phyloP scores from a whole-genome alignment of 805 yeast genomes.

The Brettanomyces bruxellensis region DNA sequence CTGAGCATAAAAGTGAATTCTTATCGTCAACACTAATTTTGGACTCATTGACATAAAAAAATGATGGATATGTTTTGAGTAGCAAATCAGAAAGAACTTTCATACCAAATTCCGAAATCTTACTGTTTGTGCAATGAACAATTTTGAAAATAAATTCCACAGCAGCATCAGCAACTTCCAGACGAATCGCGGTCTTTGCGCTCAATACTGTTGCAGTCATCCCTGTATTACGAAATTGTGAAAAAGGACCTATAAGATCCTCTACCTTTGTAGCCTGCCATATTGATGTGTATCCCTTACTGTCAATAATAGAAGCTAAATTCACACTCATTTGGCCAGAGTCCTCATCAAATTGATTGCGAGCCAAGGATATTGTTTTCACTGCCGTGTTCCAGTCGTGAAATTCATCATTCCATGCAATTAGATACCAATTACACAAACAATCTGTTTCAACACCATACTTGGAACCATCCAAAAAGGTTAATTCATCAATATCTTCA shows the following conservation, averaged over 20 bases:
- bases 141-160: conserved; percentile 45
- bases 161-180: conserved; percentile 34
- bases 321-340: background rate
- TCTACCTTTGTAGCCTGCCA: conserved; percentile 22
- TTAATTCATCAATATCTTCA: background rate
- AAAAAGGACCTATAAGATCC: conserved; percentile 5
- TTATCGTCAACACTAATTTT: too few relatives aligned
- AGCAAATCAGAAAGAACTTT: conserved; percentile 34
- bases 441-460: background rate
- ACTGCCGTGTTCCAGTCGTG: conserved; percentile 40
- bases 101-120: conserved; percentile 32
- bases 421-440: conserved; percentile 31
- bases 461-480: conserved; percentile 17
- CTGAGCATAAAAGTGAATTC: too few relatives aligned
- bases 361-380: conserved; percentile 9
- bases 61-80: conserved; percentile 17
- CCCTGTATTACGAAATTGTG: conserved; percentile 24
- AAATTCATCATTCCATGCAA: conserved; percentile 74
- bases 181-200: conserved; percentile 41
- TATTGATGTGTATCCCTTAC: conserved; percentile 26
- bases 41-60: too few relatives aligned
- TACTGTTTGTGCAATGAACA: conserved; percentile 26
- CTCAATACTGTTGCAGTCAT: conserved; percentile 48
- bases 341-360: conserved; percentile 13
- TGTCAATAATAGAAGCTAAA: background rate